phyloP scores from a whole-genome alignment of 768 basidiomycete species.

The Suillus cothurnatus region DNA sequence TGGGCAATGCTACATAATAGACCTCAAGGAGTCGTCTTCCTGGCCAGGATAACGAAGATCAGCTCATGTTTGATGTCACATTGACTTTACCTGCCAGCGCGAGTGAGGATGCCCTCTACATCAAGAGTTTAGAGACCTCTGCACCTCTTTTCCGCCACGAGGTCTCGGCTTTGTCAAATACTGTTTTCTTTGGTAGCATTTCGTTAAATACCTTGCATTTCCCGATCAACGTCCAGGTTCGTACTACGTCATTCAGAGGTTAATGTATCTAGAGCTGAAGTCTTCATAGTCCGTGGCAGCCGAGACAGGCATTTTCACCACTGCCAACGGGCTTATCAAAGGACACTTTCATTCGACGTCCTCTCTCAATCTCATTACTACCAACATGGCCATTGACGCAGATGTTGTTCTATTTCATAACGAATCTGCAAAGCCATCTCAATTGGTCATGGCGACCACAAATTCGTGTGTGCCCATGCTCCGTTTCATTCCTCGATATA shows the following conservation, averaged over 20 bases:
- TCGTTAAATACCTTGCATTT: constrained; percentile 25
- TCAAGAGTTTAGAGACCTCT: constrained; percentile 31
- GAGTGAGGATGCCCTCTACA: constrained; percentile 16
- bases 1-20: constrained; percentile 9
- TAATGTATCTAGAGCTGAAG: neutral
- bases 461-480: neutral
- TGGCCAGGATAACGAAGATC: constrained; percentile 13
- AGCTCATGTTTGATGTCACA: constrained; percentile 29
- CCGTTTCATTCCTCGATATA: neutral
- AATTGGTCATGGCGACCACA: neutral
- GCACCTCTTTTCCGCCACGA: constrained; percentile 33
- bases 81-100: constrained; percentile 31
- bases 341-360: constrained; percentile 39
- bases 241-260: constrained; percentile 4
- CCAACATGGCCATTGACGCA: constrained; percentile 36
- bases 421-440: neutral
- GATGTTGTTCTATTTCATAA: constrained; percentile 24
- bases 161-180: constrained; percentile 29
- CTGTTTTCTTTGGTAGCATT: constrained; percentile 31
- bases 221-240: constrained; percentile 31
- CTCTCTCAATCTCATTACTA: constrained; percentile 33
- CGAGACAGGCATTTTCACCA: constrained; percentile 19
- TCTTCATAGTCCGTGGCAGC: constrained; percentile 34
- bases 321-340: constrained; percentile 37
- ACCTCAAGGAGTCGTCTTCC: constrained; percentile 15